Percentiles rank a stretch among this genome's conserved stretches.
phyloP scores from a whole-genome alignment of 2,329 filamentous ascomycete genomes.

The Coniella lustricola region DNA sequence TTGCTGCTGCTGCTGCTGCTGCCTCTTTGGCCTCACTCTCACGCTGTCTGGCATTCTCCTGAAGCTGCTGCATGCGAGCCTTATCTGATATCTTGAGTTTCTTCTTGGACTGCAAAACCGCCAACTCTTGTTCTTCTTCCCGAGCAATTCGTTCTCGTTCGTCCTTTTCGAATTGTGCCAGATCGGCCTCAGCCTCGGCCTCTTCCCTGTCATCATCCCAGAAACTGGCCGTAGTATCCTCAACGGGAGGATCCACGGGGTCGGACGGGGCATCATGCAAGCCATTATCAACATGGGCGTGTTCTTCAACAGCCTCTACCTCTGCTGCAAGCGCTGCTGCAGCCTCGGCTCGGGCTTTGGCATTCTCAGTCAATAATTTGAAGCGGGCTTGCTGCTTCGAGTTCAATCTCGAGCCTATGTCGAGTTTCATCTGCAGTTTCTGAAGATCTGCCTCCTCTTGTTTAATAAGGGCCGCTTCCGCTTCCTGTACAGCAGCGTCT shows the following conservation, averaged over 20 bases:
- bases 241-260: not conserved
- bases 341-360: constrained; percentile 4
- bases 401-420: constrained; percentile 4
- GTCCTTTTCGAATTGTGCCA: constrained; percentile 19
- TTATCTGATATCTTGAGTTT: constrained; percentile 9
- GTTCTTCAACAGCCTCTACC: not conserved
- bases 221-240: not conserved
- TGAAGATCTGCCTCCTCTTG: constrained; percentile 28
- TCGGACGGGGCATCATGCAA: not conserved
- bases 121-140: constrained; percentile 12
- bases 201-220: not conserved
- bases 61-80: constrained; percentile 6
- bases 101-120: constrained; percentile 1
- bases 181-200: constrained; percentile 15
- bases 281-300: not conserved
- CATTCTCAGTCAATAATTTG: constrained; percentile 9
- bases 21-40: constrained; percentile 4
- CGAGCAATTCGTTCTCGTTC: constrained; percentile 13
- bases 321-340: constrained; percentile 4
- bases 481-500: constrained; percentile 1
- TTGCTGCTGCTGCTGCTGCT: not conserved
- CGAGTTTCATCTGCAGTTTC: constrained; percentile 11
- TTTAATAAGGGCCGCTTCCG: constrained; percentile 10
- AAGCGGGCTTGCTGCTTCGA: constrained; percentile 10
- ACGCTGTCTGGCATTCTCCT: constrained; percentile 10